Evolutionary conservation across 2,329 filamentous ascomycete genomes (phyloP).

Genomic region (Monosporascus sp.): DNA sequence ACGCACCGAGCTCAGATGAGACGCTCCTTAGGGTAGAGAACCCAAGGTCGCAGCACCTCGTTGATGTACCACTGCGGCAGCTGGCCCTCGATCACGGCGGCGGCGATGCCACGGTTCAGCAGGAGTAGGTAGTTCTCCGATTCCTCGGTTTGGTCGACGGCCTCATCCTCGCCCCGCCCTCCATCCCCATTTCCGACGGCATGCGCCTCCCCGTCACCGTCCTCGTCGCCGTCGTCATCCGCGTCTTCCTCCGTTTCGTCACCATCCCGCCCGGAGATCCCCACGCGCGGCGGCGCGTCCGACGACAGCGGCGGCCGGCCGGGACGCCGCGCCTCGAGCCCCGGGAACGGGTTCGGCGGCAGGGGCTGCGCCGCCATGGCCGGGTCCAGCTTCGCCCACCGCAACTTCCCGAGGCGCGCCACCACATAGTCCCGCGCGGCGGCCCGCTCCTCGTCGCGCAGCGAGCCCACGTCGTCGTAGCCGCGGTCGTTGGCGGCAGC

Average conservation of each 20-base stretch:
- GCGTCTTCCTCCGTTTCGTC: background rate
- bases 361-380: background rate
- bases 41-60: constrained; percentile 1
- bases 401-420: background rate
- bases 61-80: constrained; percentile 1
- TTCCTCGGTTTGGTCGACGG: background rate
- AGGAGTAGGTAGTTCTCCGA: background rate
- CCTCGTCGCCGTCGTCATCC: background rate
- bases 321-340: background rate
- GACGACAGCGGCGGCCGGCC: background rate
- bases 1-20: background rate
- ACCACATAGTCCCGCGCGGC: background rate
- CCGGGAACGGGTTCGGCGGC: background rate
- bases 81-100: background rate
- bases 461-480: background rate
- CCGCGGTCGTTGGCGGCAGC: too few relatives aligned
- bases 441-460: background rate
- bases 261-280: background rate
- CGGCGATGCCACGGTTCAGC: background rate
- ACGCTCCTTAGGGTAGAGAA: background rate
- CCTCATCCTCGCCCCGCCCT: too few relatives aligned
- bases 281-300: too few relatives aligned
- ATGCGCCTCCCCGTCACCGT: background rate
- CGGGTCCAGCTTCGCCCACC: background rate
- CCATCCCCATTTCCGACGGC: too few relatives aligned